Base-by-base conservation (phyloP, 768 basidiomycete genomes). In the Amanita rubescens region DNA sequence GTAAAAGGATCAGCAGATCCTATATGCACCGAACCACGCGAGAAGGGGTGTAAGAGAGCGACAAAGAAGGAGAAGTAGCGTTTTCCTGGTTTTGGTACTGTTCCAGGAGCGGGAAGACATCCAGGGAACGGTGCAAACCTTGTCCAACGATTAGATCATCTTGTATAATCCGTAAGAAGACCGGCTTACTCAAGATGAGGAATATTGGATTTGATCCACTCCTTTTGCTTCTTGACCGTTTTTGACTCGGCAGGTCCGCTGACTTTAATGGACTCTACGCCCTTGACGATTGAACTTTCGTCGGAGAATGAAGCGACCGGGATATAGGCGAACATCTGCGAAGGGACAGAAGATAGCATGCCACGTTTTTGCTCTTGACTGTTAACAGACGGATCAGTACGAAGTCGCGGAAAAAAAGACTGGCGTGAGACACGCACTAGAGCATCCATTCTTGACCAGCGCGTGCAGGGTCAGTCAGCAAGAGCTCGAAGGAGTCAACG, bases 1-100 rank as follows among this genome's bases (percentile, higher is more conserved):
- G 63, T 61, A 54, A 74, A 72, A 5, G 75, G 67, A 58, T 71
- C 64, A 14, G 69, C 64, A 6, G 75, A 73, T 38, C 63, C 69
- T 57, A 78, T 69, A 43, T 73, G 68, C 45, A 79, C 67, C 2
- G 64, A 63, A 7, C 77, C 78, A 22, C 73, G 66, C 15, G 74
- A 71, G 53, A 72, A 60, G 8, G 70, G 67, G 55, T 71, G 73
- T 55, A 69, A 62, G 6, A 69, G 55, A 15, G 55, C 57, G 15
- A 51, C 45, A 12, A 60, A 42, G 5, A 67, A 37, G 1, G 62
- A 55, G 37, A 42, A 49, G 34, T 68, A 68, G 22, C 54, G 58
- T 42, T 64, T 65, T 5, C 61, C 62, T 2, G 55, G 59, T 27
- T 59, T 55, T 0, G 59, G 45, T 11, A 41, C 41, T 20, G 12